A percentile compares a stretch with the other conserved stretches of the same genome.
Evolutionary conservation across 169 alveolate genomes (phyloP).

Genomic region (Plasmodium sp.): DNA sequence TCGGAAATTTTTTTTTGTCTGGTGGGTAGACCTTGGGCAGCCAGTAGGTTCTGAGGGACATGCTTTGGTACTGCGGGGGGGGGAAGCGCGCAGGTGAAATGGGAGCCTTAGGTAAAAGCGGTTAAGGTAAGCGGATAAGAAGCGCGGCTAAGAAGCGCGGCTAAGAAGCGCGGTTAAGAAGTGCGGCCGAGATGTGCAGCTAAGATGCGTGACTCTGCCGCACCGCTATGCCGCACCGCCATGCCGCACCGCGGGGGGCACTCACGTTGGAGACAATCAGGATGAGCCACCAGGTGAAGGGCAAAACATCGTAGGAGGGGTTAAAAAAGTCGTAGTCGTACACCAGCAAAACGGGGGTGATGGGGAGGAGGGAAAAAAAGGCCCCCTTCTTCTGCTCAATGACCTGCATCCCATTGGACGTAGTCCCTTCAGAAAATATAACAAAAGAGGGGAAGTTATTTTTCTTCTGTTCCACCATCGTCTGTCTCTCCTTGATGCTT

Average conservation of each 20-base stretch:
- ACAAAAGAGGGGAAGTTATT: conserved; percentile 58
- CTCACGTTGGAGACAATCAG: conserved; percentile 20
- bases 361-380: conserved; percentile 30
- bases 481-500: conserved; percentile 53
- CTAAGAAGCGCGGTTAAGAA: neutral
- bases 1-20: conserved; percentile 12
- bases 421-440: conserved; percentile 69
- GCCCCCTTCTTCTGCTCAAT: conserved; percentile 68
- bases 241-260: neutral
- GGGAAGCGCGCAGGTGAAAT: neutral
- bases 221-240: neutral
- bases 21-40: conserved; percentile 65
- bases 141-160: neutral
- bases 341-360: conserved; percentile 55
- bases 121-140: neutral
- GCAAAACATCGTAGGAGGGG: conserved; percentile 56
- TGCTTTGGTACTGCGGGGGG: conserved; percentile 19
- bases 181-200: neutral
- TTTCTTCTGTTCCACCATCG: conserved; percentile 12
- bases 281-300: conserved; percentile 62
- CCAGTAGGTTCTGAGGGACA: conserved; percentile 31
- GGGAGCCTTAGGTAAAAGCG: neutral
- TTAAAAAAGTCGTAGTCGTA: conserved; percentile 46
- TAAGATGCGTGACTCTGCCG: neutral
- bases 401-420: conserved; percentile 53